phyloP scores from a whole-genome alignment of 2,329 filamentous ascomycete species.

The Arachnomyces sp. region DNA sequence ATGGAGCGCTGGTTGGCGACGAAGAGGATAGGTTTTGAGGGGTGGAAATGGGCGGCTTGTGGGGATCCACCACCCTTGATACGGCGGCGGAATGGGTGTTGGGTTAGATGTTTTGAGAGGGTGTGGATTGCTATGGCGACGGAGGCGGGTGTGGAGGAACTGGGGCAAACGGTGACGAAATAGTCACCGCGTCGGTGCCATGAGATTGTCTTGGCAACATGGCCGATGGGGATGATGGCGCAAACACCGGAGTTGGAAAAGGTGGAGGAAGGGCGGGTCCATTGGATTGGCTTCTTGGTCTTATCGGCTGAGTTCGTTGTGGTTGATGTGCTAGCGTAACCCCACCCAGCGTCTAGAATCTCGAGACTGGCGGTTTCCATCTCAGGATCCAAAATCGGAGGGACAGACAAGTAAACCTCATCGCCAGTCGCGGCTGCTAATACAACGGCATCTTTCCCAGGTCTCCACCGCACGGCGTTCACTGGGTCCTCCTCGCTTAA shows the following conservation, averaged over 20 bases:
- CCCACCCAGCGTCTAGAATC: conserved; percentile 80
- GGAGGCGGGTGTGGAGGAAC: conserved; percentile 39
- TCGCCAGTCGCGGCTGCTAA: conserved; percentile 79
- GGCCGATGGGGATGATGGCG: conserved; percentile 69
- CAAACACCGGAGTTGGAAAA: conserved; percentile 69
- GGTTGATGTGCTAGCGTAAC: conserved; percentile 62
- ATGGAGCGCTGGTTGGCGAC: conserved; percentile 91
- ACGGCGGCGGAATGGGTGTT: conserved; percentile 76
- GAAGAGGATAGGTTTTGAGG: conserved; percentile 85
- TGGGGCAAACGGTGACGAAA: conserved; percentile 80
- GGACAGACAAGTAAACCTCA: conserved; percentile 75
- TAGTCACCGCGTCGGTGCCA: conserved; percentile 96
- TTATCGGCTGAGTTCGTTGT: conserved; percentile 39
- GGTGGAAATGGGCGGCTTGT: conserved; percentile 91
- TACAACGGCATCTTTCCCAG: conserved; percentile 68
- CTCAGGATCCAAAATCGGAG: conserved; percentile 61
- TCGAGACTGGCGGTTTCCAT: conserved; percentile 66
- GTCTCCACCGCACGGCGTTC: conserved; percentile 82
- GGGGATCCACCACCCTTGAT: conserved; percentile 64
- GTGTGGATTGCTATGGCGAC: conserved; percentile 86
- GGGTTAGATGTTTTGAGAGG: conserved; percentile 85
- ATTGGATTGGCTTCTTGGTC: conserved; percentile 67
- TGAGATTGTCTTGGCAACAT: conserved; percentile 74
- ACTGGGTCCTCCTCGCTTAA: conserved; percentile 71
- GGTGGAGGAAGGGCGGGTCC: conserved; percentile 67